Evolutionary conservation across 148 eudicot species (phyloP).

Genomic region (Salicornia ramosissima): DNA sequence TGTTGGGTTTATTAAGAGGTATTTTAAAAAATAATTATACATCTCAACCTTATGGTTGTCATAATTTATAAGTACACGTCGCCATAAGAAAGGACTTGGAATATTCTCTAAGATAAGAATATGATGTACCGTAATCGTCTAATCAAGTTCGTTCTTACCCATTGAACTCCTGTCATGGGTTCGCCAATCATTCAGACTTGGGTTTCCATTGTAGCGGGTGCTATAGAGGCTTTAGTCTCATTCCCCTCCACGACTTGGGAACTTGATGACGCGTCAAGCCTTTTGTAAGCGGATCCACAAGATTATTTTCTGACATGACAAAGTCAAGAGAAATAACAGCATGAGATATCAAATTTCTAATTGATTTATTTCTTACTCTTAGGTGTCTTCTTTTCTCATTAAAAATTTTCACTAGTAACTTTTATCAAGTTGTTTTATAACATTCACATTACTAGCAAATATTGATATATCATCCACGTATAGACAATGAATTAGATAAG

Average conservation of each 20-base stretch:
- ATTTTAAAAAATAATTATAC: neutral
- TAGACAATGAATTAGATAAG: neutral
- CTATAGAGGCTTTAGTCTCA: too few relatives aligned
- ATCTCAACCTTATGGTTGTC: neutral
- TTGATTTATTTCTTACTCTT: too few relatives aligned
- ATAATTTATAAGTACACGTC: neutral
- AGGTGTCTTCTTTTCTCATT: constrained; percentile 7
- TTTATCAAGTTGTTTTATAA: neutral
- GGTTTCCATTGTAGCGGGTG: neutral
- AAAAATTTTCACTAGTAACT: neutral
- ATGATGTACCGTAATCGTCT: neutral
- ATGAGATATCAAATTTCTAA: constrained; percentile 4
- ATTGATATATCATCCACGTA: too few relatives aligned
- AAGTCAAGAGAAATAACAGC: neutral
- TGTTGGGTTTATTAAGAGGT: neutral
- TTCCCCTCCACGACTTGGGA: too few relatives aligned
- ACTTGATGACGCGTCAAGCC: too few relatives aligned
- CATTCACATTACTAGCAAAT: neutral
- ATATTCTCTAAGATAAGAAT: too few relatives aligned
- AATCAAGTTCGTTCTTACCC: neutral
- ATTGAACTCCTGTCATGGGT: too few relatives aligned
- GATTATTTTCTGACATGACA: constrained; percentile 9
- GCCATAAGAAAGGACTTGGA: constrained; percentile 4
- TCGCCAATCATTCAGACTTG: neutral
- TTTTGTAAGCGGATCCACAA: constrained; percentile 11